Evolutionary conservation across 2,329 filamentous ascomycete species (phyloP).

Genomic region (Erysiphe pisi): DNA sequence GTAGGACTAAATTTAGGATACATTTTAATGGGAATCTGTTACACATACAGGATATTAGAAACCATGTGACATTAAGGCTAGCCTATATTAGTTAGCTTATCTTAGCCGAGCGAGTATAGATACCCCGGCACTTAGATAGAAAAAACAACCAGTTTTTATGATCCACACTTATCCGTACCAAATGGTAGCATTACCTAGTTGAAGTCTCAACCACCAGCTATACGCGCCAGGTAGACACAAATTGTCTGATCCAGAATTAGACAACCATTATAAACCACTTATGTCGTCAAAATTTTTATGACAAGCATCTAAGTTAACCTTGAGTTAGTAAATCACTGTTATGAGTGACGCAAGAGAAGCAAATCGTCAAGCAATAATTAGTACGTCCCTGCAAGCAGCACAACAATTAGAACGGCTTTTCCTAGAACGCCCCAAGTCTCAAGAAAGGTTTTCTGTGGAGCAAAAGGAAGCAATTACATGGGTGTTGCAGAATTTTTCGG

Average conservation of each 20-base stretch:
- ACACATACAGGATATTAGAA: not conserved
- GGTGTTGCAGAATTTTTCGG: slow-evolving; percentile 18
- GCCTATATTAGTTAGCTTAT: not conserved
- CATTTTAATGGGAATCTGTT: not conserved
- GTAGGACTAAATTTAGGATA: no score
- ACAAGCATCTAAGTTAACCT: slow-evolving; percentile 7
- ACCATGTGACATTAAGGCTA: not conserved
- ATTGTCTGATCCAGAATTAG: not conserved
- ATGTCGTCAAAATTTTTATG: slow-evolving; percentile 16
- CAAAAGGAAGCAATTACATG: not conserved
- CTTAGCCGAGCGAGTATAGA: not conserved
- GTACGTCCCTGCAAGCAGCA: not conserved
- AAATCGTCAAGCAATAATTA: slow-evolving; percentile 20
- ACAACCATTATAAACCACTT: slow-evolving; percentile 13
- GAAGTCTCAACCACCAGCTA: not conserved
- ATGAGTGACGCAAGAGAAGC: slow-evolving; percentile 7
- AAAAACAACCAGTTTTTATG: not conserved
- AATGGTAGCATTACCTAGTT: not conserved
- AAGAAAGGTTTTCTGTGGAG: not conserved
- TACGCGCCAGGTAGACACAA: not conserved
- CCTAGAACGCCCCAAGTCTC: slow-evolving; percentile 11
- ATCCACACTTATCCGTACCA: not conserved
- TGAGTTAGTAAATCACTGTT: not conserved
- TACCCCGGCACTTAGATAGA: not conserved
- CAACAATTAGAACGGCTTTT: slow-evolving; percentile 15